phyloP scores from a whole-genome alignment of 495 filamentous ascomycete species.

The Cercophora newfieldiana region DNA sequence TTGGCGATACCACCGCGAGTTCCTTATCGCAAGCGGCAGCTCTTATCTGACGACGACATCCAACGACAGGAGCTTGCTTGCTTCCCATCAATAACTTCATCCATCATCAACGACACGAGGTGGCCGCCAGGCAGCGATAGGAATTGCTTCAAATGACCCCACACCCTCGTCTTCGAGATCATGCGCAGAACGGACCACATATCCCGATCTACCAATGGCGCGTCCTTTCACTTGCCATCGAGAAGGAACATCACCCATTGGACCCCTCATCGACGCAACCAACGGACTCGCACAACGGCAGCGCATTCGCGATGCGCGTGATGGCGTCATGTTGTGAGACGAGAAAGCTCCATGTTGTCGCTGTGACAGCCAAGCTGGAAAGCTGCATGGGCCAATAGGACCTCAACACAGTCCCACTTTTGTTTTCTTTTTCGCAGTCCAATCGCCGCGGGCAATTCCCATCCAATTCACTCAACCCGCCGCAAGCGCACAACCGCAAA shows the following conservation, averaged over 20 bases:
- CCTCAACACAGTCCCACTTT: conserved; percentile 10
- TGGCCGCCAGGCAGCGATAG: too few species aligned
- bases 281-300: neutral
- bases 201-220: neutral
- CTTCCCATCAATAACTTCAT: too few species aligned
- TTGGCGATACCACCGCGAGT: too few species aligned
- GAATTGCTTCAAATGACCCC: too few species aligned
- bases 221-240: neutral
- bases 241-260: neutral
- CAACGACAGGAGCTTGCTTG: too few species aligned
- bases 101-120: too few species aligned
- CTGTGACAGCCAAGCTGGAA: conserved; percentile 1
- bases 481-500: neutral
- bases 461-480: neutral
- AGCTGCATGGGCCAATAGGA: conserved; percentile 7
- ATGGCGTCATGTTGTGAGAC: neutral
- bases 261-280: neutral
- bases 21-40: too few species aligned
- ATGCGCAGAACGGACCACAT: too few species aligned
- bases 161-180: too few species aligned
- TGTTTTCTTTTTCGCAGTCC: conserved; percentile 13
- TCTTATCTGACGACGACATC: too few species aligned
- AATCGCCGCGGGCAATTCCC: neutral
- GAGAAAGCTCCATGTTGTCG: neutral
- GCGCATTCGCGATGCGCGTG: neutral